phyloP scores from a whole-genome alignment of 352 stramenopile species.

The Globisporangium polare region DNA sequence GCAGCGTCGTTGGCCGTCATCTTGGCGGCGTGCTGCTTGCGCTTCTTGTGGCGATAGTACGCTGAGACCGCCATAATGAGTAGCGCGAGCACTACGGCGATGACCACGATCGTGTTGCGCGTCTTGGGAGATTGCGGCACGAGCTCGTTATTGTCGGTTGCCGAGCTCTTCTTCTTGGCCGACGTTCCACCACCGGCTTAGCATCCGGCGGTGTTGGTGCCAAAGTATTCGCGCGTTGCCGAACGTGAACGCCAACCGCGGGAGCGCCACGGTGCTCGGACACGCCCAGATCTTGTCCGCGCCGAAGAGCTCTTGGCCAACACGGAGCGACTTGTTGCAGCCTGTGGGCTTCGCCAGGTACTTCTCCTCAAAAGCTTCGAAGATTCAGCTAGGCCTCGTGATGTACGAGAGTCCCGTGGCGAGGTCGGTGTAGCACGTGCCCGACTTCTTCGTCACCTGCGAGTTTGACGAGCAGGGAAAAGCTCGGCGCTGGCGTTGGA shows the following conservation, averaged over 20 bases:
- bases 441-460: background rate
- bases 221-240: background rate
- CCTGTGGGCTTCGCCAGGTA: background rate
- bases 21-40: background rate
- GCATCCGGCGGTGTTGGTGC: background rate
- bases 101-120: background rate
- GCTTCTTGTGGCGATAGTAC: background rate
- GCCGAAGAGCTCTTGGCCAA: background rate
- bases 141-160: background rate
- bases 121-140: background rate
- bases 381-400: background rate
- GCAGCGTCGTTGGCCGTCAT: background rate
- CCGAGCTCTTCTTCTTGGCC: background rate
- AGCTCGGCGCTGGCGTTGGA: background rate
- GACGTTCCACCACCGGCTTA: too few relatives aligned
- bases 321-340: background rate
- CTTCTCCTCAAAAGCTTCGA: background rate
- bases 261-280: background rate
- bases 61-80: background rate
- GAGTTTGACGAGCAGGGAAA: background rate
- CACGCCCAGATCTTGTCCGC: background rate
- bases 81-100: background rate
- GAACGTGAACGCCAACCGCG: constrained; percentile 5
- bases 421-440: background rate
- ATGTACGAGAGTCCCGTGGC: background rate